These are phyloP conservation scores for Talaromyces sp. DNA, from an alignment of 2,329 filamentous ascomycete genomes.

Conservation along the genomic window DNA sequence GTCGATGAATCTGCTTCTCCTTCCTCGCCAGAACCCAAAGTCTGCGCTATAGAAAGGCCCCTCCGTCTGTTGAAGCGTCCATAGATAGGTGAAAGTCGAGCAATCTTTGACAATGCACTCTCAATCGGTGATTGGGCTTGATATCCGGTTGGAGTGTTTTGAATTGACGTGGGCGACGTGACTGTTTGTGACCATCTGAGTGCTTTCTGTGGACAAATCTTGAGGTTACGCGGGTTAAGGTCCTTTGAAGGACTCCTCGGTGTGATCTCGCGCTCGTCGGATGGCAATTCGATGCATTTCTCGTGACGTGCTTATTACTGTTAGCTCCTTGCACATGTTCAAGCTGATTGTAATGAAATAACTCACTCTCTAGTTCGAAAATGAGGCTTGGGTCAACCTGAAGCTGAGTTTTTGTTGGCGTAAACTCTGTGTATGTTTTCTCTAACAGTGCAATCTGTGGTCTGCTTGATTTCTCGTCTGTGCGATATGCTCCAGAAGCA, in stretches of 20 bases:
- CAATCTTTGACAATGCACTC: not conserved
- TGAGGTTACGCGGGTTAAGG: slow-evolving; percentile 2
- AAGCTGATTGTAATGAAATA: not conserved
- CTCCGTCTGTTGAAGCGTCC: not conserved
- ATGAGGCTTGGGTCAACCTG: slow-evolving; percentile 5
- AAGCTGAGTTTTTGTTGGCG: not conserved
- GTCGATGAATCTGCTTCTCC: not conserved
- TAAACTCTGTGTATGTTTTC: not conserved
- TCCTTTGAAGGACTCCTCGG: not conserved
- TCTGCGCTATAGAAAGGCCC: not conserved
- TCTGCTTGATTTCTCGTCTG: not conserved
- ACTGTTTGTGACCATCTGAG: not conserved
- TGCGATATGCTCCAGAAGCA: not conserved
- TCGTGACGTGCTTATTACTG: not conserved
- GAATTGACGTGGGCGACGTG: not conserved
- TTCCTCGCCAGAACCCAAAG: not conserved
- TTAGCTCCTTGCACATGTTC: not conserved
- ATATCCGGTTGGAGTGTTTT: slow-evolving; percentile 11
- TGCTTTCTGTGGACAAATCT: not conserved
- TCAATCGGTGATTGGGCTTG: not conserved
- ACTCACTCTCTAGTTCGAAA: slow-evolving; percentile 17
- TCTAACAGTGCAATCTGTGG: not conserved
- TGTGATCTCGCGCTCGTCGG: slow-evolving; percentile 3
- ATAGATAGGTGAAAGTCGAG: not conserved
- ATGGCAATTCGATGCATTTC: slow-evolving; percentile 13